A percentile compares a stretch with the other conserved stretches of the same genome.
These are phyloP conservation scores for Ascochyta fabae DNA, from an alignment of 2,329 filamentous ascomycete genomes.

Conservation along the genomic window DNA sequence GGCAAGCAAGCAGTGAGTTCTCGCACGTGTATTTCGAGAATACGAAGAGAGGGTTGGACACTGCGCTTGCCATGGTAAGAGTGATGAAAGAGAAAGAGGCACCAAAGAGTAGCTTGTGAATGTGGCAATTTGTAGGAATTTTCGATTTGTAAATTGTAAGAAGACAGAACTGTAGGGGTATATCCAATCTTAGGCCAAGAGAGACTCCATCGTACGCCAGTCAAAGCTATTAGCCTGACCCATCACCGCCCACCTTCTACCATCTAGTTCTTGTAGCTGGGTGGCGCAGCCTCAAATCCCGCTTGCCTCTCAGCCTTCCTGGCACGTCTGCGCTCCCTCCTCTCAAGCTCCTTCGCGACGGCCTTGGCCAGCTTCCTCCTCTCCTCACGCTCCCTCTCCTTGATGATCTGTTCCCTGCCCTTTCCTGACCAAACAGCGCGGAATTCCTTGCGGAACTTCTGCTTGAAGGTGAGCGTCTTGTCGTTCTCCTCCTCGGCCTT, in stretches of 20 bases:
- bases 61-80: constrained; percentile 35
- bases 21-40: constrained; percentile 46
- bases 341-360: constrained; percentile 38
- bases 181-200: constrained; percentile 16
- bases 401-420: constrained; percentile 31
- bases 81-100: constrained; percentile 36
- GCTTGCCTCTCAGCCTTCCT: constrained; percentile 29
- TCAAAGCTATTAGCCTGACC: neutral
- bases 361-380: constrained; percentile 41
- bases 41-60: constrained; percentile 41
- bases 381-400: constrained; percentile 41
- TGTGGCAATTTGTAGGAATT: neutral
- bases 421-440: constrained; percentile 40
- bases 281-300: constrained; percentile 28
- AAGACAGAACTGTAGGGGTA: constrained; percentile 8
- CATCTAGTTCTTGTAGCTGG: constrained; percentile 29
- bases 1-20: constrained; percentile 47
- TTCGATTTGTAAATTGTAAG: neutral
- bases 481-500: constrained; percentile 41
- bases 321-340: constrained; percentile 33
- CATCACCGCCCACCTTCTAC: neutral
- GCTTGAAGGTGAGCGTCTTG: constrained; percentile 34
- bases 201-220: constrained; percentile 4
- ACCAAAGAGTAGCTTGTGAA: constrained; percentile 32
- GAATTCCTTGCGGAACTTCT: constrained; percentile 43